phyloP scores from a whole-genome alignment of 1,284 basidiomycete genomes.

The Pseudomicrostroma phylloplanum region DNA sequence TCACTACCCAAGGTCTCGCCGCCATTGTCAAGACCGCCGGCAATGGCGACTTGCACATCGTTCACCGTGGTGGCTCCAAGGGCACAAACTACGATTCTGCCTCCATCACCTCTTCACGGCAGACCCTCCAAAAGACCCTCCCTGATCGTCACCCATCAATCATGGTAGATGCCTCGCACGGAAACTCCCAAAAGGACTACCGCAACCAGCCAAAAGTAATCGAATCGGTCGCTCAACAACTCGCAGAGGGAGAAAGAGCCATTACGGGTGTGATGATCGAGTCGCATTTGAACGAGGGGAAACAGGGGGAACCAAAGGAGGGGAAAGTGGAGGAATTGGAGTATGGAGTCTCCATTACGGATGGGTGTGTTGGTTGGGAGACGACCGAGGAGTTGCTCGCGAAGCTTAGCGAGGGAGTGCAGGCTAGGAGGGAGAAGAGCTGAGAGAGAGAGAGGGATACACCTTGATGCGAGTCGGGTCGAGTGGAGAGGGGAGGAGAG shows the following conservation, averaged over 20 bases:
- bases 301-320: conserved; percentile 49
- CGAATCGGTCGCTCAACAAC: conserved; percentile 69
- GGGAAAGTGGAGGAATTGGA: conserved; percentile 40
- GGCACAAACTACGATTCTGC: conserved; percentile 60
- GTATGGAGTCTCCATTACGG: conserved; percentile 50
- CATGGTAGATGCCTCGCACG: conserved; percentile 50
- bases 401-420: conserved; percentile 45
- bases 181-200: conserved; percentile 50
- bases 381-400: conserved; percentile 57
- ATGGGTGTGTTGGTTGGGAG: conserved; percentile 82
- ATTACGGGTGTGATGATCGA: conserved; percentile 98
- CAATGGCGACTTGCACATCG: conserved; percentile 57
- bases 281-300: conserved; percentile 70
- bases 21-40: conserved; percentile 92
- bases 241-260: conserved; percentile 66
- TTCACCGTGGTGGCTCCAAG: conserved; percentile 48
- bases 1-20: conserved; percentile 60
- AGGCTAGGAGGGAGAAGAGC: conserved; percentile 9
- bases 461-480: too few relatives aligned
- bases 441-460: too few relatives aligned
- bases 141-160: conserved; percentile 42
- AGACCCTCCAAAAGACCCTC: conserved; percentile 57
- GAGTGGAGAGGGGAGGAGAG: too few relatives aligned
- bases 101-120: conserved; percentile 69
- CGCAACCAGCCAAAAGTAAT: conserved; percentile 57